These are phyloP conservation scores for Jasminum sambac DNA, from an alignment of 257 asterid genomes.

Conservation along the genomic window DNA sequence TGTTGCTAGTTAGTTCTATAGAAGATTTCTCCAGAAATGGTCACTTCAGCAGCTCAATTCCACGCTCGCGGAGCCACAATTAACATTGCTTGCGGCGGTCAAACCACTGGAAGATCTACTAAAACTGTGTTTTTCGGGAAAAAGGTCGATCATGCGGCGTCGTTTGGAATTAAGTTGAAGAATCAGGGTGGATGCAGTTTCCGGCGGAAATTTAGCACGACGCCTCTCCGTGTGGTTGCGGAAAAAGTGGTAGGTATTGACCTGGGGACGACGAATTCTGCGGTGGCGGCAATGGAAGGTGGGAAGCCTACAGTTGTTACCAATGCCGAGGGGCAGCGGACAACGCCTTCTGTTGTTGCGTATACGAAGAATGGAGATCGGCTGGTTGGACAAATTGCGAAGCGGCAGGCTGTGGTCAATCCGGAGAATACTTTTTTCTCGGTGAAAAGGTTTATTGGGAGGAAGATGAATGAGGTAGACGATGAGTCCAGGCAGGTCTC, in stretches of 20 bases:
- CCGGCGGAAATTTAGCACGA: constrained; percentile 19
- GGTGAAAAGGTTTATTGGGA: constrained; percentile 73
- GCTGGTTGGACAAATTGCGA: constrained; percentile 73
- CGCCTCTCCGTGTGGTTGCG: constrained; percentile 56
- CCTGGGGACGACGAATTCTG: constrained; percentile 74
- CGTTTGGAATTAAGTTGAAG: constrained; percentile 37
- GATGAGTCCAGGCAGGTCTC: constrained; percentile 81
- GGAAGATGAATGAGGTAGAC: constrained; percentile 79
- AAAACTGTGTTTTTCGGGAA: constrained; percentile 41
- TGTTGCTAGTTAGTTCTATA: background rate
- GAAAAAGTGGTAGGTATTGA: constrained; percentile 83
- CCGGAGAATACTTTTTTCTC: constrained; percentile 74
- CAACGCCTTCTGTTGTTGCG: constrained; percentile 81
- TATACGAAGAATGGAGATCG: constrained; percentile 69
- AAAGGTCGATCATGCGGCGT: constrained; percentile 23
- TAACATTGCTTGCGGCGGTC: constrained; percentile 21
- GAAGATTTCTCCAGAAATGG: constrained; percentile 21
- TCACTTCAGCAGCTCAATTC: constrained; percentile 53
- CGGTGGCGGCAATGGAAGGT: constrained; percentile 87
- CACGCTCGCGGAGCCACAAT: constrained; percentile 46
- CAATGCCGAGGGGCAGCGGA: constrained; percentile 71
- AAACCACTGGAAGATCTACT: constrained; percentile 19
- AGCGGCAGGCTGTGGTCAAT: constrained; percentile 78
- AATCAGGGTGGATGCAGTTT: constrained; percentile 8
- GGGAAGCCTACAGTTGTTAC: constrained; percentile 78